Percentiles rank a stretch among this genome's conserved stretches.
Conservation (phyloP, 1,139 yeast species). For the Hansenula anomala region DNA sequence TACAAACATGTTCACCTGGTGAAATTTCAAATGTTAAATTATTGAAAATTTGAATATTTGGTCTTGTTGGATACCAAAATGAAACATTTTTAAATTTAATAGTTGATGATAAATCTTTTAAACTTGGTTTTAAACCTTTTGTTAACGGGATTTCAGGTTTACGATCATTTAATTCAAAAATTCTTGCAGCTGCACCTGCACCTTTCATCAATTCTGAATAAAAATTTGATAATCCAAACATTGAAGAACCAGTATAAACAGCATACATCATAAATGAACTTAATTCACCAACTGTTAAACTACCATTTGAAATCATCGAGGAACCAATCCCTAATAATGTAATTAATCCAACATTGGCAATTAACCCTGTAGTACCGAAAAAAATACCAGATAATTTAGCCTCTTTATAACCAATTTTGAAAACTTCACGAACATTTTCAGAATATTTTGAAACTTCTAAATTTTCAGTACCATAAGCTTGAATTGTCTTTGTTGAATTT, state of each 20-base stretch:
- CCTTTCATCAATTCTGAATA: constrained; percentile 96
- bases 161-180: constrained; percentile 82
- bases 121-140: constrained; percentile 34
- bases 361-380: constrained; percentile 74
- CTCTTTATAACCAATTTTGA: constrained; percentile 71
- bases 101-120: constrained; percentile 39
- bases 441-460: constrained; percentile 60
- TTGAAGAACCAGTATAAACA: constrained; percentile 87
- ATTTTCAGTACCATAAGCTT: constrained; percentile 82
- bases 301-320: constrained; percentile 65
- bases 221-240: constrained; percentile 86
- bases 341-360: constrained; percentile 78
- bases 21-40: constrained; percentile 56
- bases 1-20: constrained; percentile 77
- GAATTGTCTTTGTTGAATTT: constrained; percentile 81
- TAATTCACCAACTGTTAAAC: constrained; percentile 80
- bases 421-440: constrained; percentile 68
- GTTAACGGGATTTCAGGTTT: constrained; percentile 68
- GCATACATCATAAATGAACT: constrained; percentile 96
- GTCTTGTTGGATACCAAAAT: constrained; percentile 86
- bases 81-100: constrained; percentile 63
- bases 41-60: constrained; percentile 64
- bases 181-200: constrained; percentile 91
- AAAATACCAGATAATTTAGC: constrained; percentile 75
- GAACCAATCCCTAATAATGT: constrained; percentile 80